Percentiles rank a stretch among this genome's conserved stretches.
These are phyloP conservation scores for Neurospora sp. DNA, from an alignment of 2,329 filamentous ascomycete species.

Conservation along the genomic window DNA sequence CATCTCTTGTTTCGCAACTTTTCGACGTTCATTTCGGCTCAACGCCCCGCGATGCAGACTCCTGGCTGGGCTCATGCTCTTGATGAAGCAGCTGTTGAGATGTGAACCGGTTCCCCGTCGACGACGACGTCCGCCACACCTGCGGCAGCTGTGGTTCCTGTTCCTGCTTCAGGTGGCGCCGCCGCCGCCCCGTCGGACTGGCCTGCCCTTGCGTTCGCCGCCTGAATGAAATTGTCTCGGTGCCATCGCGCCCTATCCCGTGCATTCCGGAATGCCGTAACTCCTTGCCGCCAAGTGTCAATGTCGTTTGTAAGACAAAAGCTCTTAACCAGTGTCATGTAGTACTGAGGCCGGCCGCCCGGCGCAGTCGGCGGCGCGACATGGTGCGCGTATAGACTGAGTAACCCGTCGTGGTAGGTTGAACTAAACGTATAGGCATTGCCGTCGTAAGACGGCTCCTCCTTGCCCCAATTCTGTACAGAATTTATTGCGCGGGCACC, in stretches of 20 bases:
- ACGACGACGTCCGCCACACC: no score
- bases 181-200: conserved; percentile 1
- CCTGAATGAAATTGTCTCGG: conserved; percentile 24
- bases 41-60: no score
- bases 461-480: conserved; percentile 16
- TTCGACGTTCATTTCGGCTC: no score
- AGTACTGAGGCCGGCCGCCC: conserved; percentile 27
- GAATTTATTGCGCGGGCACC: conserved; percentile 12
- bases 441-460: conserved; percentile 26
- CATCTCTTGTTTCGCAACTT: no score
- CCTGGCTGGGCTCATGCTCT: no score
- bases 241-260: conserved; percentile 28
- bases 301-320: no score
- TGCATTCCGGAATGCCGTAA: conserved; percentile 29
- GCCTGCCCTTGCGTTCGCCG: conserved; percentile 14
- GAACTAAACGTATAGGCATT: conserved; percentile 23
- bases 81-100: no score
- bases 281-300: conserved; percentile 14
- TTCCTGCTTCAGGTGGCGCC: background rate
- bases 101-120: no score
- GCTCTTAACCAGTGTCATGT: conserved; percentile 19
- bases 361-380: conserved; percentile 21
- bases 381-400: conserved; percentile 30
- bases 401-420: conserved; percentile 25
- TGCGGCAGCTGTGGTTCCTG: no score